Evolutionary conservation across 768 basidiomycete genomes (phyloP), one percentile per base, ranked within the genome.

Genomic region (Galerina marginata): DNA sequence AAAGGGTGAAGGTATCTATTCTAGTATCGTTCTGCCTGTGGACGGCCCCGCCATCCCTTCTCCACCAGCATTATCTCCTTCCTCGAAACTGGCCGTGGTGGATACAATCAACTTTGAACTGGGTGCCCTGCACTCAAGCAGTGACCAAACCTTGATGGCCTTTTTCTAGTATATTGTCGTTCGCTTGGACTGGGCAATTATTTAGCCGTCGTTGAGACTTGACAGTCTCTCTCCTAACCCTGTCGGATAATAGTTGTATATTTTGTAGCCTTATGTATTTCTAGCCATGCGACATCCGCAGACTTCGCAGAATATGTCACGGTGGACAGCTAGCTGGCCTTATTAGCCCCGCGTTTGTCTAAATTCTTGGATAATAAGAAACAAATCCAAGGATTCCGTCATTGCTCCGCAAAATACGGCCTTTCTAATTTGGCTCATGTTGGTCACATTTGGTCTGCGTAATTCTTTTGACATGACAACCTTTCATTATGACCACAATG

Each of bases 101-200:
- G 81, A 82, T 59, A 77, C 79, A 16, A 67, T 81, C 20, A 81
- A 81, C 64, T 80, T 84, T 61, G 83, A 84, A 62, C 68, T 82
- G 38, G 82, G 81, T 0, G 80, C 81, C 7, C 64, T 84, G 59
- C 76, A 78, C 54, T 73, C 78, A 45, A 76, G 66, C 46, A 74
- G 63, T 20, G 80, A 81, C 39, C 80, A 77, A 56, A 75, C 71
- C 49, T 82, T 78, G 77, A 81, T 83, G 81, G 76, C 77, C 12
- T 83, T 81, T 70, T 83, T 83, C 62, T 83, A 72, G 62, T 39
- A 20, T 29, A 26, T 16, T 16, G 46, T 25, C 2, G 23, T n/a
- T 47, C 1, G 23, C 26, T 26, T 53, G 39, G 42, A 14, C 9
- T 26, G 38, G 9, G 51, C 29, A 7, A 33, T 33, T 33, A 33